phyloP scores from a whole-genome alignment of 176 grass and related monocot genomes.

The Puya raimondii region DNA sequence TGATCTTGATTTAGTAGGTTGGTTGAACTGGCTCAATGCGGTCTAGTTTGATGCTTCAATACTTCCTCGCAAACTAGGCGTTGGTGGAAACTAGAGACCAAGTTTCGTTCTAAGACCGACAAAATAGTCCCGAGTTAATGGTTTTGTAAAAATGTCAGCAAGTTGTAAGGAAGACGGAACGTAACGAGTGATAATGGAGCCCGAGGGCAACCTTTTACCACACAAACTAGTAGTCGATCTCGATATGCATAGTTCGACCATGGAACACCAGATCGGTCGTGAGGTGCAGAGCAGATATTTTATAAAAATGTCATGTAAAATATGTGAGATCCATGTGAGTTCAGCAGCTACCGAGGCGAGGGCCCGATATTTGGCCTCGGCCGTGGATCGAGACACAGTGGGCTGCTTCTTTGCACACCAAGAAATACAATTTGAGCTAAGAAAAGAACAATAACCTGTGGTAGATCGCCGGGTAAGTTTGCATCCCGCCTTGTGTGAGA shows the following conservation, averaged over 20 bases:
- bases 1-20: too few species aligned
- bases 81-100: not conserved
- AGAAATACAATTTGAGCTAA: not conserved
- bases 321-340: not conserved
- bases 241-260: not conserved
- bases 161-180: not conserved
- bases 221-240: slow-evolving; percentile 9
- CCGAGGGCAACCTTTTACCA: not conserved
- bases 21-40: too few species aligned
- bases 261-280: not conserved
- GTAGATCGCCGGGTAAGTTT: too few species aligned
- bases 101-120: not conserved
- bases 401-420: slow-evolving; percentile 8
- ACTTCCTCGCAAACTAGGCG: not conserved
- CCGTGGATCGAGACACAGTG: not conserved
- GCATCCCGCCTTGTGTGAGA: not conserved
- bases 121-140: not conserved
- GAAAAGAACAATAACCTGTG: not conserved
- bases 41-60: not conserved
- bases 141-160: slow-evolving; percentile 2
- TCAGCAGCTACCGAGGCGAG: not conserved
- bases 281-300: not conserved
- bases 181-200: not conserved
- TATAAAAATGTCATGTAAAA: slow-evolving; percentile 3
- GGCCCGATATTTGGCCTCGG: not conserved